Base-by-base conservation (phyloP, 192 early-diverging fungal genomes). In the Fimicolochytrium jonesii region DNA sequence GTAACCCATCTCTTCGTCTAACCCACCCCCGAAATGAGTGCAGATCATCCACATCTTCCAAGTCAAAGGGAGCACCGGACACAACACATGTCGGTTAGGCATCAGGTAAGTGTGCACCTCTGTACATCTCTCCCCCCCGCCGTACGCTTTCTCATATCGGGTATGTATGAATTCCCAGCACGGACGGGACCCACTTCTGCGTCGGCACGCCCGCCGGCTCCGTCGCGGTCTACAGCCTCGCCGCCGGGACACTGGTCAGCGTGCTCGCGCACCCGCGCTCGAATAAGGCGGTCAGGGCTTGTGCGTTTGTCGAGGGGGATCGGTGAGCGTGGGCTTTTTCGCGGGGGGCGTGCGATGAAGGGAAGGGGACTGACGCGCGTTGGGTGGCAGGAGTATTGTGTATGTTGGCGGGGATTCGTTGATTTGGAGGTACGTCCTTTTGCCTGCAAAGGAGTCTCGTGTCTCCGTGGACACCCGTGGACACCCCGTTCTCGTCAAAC, bases 361-460 rank as follows among this genome's bases (percentile, higher is more conserved):
- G n/a, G n/a, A n/a, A n/a, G n/a, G n/a, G n/a, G n/a, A n/a, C n/a
- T n/a, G n/a, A n/a, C n/a, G n/a, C n/a, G n/a, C n/a, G n/a, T n/a
- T n/a, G n/a, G n/a, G n/a, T 20, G 9, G 3, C 63, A 86, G 85
- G 32, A 83, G 85, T 41, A 72, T 93, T 10, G 67, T 90, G 7
- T 87, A 84, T 42, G 83, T 81, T 26, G 86, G 89, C 37, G 89
- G 89, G 37, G 90, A 88, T 29, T 84, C 86, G 0, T 88, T 89
- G 61, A 83, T 93, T 36, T 90, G 90, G 89, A 73, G 91, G 48
- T 91, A n/a, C n/a, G n/a, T n/a, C n/a, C n/a, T n/a, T n/a, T n/a
- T n/a, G n/a, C n/a, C n/a, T n/a, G n/a, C n/a, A n/a, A n/a, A n/a
- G n/a, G n/a, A n/a, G n/a, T n/a, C n/a, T n/a, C n/a, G n/a, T n/a